Evolutionary conservation across 2,329 filamentous ascomycete genomes (phyloP), one percentile per base, ranked within the genome.

Genomic region (Aureobasidium lini): DNA sequence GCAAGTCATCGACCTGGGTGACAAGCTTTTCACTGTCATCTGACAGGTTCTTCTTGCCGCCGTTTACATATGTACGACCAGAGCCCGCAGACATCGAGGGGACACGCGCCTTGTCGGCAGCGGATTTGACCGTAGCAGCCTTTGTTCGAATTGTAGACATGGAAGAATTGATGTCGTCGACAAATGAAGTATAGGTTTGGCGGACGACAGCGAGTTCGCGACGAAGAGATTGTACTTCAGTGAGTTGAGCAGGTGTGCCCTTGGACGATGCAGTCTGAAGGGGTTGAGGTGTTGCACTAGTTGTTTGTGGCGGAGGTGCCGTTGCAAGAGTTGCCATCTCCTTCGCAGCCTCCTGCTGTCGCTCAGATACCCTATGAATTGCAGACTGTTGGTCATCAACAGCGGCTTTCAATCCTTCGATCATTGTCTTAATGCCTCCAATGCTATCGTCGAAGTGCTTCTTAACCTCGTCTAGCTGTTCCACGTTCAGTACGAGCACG

Each of bases 381-480:
- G 90, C 85, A 3, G 84, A 82, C 50, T 89, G 85, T 68, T 97
- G 94, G 47, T 91, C 88, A 60, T 91, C 87, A 9, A 99, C 81
- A 44, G 89, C 87, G 57, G 88, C 87, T 72, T 88, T 90, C 61
- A 99, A 85, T 60, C 89, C 86, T 66, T 95, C 88, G n/a, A 99
- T 85, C 32, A 96, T 82, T 60, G 85, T 84, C 64, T 87, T 89
- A 52, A 99, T 78, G 6, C 87, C 85, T 9, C 87, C 86, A 53
- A 99, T 80, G 43, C 92, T 90, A 64, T 99, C 93, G 64, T 99
- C 94, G 64, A 99, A 91, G 69, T 97, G 94, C 50, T 86, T 86
- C 75, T 97, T 97, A 39, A 99, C 92, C 73, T 99, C 94, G 70
- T 99, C 94, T 4, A 99, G 81, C 15, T 87, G 84, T 69, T 99